phyloP scores from a whole-genome alignment of 1,284 basidiomycete genomes.

The Austropuccinia psidii region DNA sequence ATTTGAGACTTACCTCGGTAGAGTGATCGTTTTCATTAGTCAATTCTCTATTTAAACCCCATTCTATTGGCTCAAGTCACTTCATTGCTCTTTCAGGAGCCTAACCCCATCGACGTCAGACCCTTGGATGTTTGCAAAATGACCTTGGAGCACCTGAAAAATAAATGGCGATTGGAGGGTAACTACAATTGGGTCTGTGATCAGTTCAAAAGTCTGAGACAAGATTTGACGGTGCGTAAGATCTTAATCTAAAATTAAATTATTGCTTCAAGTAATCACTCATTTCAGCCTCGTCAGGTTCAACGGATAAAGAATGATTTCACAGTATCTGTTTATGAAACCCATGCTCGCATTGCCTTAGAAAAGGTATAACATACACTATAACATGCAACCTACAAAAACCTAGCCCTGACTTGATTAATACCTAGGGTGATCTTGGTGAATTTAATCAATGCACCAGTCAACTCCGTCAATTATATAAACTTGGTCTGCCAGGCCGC shows the following conservation, averaged over 20 bases:
- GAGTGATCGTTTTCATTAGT: constrained; percentile 46
- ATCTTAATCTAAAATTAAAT: not conserved
- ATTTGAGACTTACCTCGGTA: constrained; percentile 85
- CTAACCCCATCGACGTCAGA: constrained; percentile 86
- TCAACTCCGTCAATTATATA: constrained; percentile 80
- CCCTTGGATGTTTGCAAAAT: constrained; percentile 75
- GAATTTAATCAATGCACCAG: constrained; percentile 99
- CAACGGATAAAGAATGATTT: constrained; percentile 99
- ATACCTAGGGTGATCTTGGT: constrained; percentile 76
- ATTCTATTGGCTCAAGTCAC: constrained; percentile 1
- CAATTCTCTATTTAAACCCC: not conserved
- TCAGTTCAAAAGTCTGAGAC: constrained; percentile 94
- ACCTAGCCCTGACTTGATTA: constrained; percentile 38
- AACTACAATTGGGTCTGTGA: constrained; percentile 93
- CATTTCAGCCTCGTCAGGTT: constrained; percentile 58
- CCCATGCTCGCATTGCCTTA: constrained; percentile 91
- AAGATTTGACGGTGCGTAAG: constrained; percentile 82
- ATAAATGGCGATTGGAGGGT: constrained; percentile 72
- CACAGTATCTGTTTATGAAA: constrained; percentile 95
- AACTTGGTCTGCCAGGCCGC: constrained; percentile 80
- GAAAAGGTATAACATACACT: constrained; percentile 62
- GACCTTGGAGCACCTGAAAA: constrained; percentile 79
- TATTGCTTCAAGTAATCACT: not conserved
- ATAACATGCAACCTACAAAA: constrained; percentile 1
- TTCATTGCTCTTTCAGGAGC: constrained; percentile 58